Percentiles rank a stretch among this genome's conserved stretches.
Evolutionary conservation across 371 early-diverging fungal genomes (phyloP).

Genomic region (Chytridium lagenaria): DNA sequence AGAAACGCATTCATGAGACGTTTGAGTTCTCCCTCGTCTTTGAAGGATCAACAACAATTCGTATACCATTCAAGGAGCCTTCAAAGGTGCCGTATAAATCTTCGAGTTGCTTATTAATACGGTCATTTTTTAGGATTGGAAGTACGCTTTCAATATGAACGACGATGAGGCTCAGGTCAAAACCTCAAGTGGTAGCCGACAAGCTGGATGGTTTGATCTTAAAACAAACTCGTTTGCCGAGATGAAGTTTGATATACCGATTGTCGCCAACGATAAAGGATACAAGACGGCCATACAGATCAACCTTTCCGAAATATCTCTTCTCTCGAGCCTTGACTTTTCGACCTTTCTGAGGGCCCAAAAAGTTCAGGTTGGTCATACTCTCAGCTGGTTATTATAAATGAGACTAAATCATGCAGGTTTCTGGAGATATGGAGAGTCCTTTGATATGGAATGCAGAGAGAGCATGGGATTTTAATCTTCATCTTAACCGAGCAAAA

Average conservation of each 20-base stretch:
- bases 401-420: too few relatives aligned
- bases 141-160: slow-evolving; percentile 48
- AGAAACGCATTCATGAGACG: slow-evolving; percentile 61
- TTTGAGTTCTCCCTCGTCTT: slow-evolving; percentile 75
- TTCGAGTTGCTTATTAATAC: not conserved
- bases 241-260: slow-evolving; percentile 68
- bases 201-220: slow-evolving; percentile 82
- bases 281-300: slow-evolving; percentile 61
- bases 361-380: slow-evolving; percentile 64
- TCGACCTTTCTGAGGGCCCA: slow-evolving; percentile 63
- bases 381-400: too few relatives aligned
- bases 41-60: slow-evolving; percentile 63
- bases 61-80: slow-evolving; percentile 76
- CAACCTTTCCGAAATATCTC: slow-evolving; percentile 56
- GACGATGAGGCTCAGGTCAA: slow-evolving; percentile 16
- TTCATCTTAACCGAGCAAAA: slow-evolving; percentile 46
- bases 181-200: slow-evolving; percentile 46
- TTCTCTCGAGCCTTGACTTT: slow-evolving; percentile 77
- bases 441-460: slow-evolving; percentile 83
- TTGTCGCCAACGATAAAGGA: slow-evolving; percentile 62
- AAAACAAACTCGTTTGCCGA: slow-evolving; percentile 64
- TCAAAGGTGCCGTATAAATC: slow-evolving; percentile 65
- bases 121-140: slow-evolving; percentile 68
- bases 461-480: slow-evolving; percentile 69
- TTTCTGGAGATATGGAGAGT: slow-evolving; percentile 58